phyloP scores from a whole-genome alignment of 805 yeast genomes.

The Barnettozyma californica region DNA sequence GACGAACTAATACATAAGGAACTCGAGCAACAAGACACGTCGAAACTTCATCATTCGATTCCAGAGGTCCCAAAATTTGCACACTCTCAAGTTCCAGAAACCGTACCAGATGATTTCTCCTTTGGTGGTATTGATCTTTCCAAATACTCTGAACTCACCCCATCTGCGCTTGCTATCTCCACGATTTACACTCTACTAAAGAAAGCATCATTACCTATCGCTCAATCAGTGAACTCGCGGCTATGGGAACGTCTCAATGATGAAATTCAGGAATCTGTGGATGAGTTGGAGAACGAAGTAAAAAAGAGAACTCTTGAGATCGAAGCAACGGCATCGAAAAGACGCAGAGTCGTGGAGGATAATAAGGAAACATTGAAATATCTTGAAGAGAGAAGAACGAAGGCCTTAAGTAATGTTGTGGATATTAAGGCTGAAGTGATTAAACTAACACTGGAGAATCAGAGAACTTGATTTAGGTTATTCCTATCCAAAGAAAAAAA shows the following conservation, averaged over 20 bases:
- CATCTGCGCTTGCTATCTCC: not conserved
- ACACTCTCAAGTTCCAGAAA: not conserved
- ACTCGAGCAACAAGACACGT: not conserved
- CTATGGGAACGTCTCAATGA: conserved; percentile 1
- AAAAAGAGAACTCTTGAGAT: not conserved
- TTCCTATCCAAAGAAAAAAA: too few species aligned
- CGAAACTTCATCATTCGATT: conserved; percentile 2
- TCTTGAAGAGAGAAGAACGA: conserved; percentile 5
- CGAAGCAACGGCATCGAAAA: conserved; percentile 1
- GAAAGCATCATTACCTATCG: conserved; percentile 1
- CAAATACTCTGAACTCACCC: conserved; percentile 1
- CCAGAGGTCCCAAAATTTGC: not conserved
- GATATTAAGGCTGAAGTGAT: conserved; percentile 8
- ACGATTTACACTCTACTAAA: conserved; percentile 3
- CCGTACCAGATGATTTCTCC: not conserved
- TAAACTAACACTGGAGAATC: conserved; percentile 1
- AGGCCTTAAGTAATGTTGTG: conserved; percentile 4
- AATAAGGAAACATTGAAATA: not conserved
- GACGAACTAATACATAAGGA: conserved; percentile 1
- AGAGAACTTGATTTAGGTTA: not conserved
- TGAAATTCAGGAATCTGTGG: not conserved
- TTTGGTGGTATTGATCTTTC: conserved; percentile 6
- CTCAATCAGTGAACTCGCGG: conserved; percentile 1
- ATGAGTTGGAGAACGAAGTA: not conserved
- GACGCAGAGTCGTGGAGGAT: conserved; percentile 2